A percentile compares a stretch with the other conserved stretches of the same genome.
Evolutionary conservation across 176 grass and related monocot genomes (phyloP).

Genomic region (Oryza nivara): DNA sequence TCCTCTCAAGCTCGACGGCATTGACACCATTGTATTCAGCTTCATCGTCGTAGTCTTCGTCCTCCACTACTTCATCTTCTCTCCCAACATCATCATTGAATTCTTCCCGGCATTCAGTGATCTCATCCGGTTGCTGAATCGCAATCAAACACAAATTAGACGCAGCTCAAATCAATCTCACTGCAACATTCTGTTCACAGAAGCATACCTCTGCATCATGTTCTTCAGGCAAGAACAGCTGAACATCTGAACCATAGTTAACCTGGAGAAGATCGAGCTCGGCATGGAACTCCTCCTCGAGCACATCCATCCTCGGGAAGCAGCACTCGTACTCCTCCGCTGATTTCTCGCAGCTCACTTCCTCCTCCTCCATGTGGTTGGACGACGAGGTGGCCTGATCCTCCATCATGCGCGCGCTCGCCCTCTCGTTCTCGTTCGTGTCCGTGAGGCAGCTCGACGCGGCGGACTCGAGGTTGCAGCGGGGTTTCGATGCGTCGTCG

Average conservation of each 20-base stretch:
- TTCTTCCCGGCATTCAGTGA: not conserved
- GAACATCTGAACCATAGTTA: conserved; percentile 16
- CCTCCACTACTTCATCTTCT: not conserved
- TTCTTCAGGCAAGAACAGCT: not conserved
- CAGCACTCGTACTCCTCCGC: conserved; percentile 4
- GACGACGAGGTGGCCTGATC: conserved; percentile 19
- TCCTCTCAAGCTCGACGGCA: conserved; percentile 47
- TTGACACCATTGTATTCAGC: conserved; percentile 25
- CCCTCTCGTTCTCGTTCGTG: conserved; percentile 20
- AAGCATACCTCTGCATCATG: conserved; percentile 37
- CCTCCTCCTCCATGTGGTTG: conserved; percentile 9
- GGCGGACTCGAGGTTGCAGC: conserved; percentile 29
- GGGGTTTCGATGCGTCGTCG: not conserved
- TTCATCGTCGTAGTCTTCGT: not conserved
- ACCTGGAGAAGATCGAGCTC: conserved; percentile 51
- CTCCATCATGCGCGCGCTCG: not conserved
- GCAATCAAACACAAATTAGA: not conserved
- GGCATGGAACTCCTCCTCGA: conserved; percentile 60
- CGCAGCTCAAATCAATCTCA: not conserved
- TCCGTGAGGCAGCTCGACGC: conserved; percentile 49
- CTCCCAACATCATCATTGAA: not conserved
- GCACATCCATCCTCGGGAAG: conserved; percentile 37
- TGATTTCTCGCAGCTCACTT: not conserved
- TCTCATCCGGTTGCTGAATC: conserved; percentile 5
- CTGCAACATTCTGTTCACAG: not conserved